Evolutionary conservation across 1,284 basidiomycete species (phyloP).

Genomic region (Psilocybe mexicana): DNA sequence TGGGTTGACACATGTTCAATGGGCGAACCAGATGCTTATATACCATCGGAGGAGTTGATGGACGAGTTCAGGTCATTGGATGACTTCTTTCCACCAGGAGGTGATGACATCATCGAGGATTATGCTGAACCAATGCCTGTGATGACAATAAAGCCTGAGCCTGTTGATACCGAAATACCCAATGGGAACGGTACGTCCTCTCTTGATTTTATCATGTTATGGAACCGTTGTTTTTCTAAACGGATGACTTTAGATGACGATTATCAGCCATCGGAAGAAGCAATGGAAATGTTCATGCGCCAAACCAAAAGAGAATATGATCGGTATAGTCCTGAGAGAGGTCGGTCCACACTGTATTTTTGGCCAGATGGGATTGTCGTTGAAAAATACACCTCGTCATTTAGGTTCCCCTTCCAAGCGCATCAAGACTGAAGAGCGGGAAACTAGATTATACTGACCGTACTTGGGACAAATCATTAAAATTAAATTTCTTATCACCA

Average conservation of each 20-base stretch:
- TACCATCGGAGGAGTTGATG: constrained; percentile 15
- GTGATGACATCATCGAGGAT: too few relatives aligned
- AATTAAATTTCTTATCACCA: too few relatives aligned
- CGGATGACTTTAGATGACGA: not conserved
- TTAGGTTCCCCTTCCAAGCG: too few relatives aligned
- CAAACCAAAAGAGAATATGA: too few relatives aligned
- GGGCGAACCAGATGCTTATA: constrained; percentile 6
- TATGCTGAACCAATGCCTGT: not conserved
- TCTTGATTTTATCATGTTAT: not conserved
- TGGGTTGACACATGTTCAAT: too few relatives aligned
- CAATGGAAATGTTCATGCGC: not conserved
- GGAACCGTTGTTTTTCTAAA: not conserved
- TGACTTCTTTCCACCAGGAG: not conserved
- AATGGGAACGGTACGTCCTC: not conserved
- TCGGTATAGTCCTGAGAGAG: too few relatives aligned
- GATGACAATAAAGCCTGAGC: constrained; percentile 18
- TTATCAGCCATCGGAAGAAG: not conserved
- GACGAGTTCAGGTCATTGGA: constrained; percentile 7
- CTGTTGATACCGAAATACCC: constrained; percentile 8
- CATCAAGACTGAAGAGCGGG: too few relatives aligned
- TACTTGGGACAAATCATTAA: too few relatives aligned
- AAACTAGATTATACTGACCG: too few relatives aligned
- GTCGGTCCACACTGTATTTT: too few relatives aligned
- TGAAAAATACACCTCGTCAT: too few relatives aligned
- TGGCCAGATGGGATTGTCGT: too few relatives aligned